phyloP scores from a whole-genome alignment of 768 basidiomycete species.

The Thelephora ganbajun region DNA sequence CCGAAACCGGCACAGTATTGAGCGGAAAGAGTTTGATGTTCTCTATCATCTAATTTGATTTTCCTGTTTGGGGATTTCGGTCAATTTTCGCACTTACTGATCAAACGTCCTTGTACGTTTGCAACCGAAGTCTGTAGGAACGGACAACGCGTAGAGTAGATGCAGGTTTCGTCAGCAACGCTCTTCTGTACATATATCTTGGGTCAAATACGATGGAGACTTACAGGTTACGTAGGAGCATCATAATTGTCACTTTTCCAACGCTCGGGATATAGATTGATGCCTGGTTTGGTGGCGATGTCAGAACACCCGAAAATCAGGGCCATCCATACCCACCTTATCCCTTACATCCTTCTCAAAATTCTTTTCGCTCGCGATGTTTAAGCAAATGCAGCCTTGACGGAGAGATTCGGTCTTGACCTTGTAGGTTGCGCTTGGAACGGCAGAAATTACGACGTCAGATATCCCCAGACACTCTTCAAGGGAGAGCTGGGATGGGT shows the following conservation, averaged over 20 bases:
- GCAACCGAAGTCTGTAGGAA: slow-evolving; percentile 1
- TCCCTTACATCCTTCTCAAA: slow-evolving; percentile 89
- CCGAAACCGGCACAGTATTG: too few species aligned
- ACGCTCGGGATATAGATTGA: slow-evolving; percentile 91
- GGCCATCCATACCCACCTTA: slow-evolving; percentile 38
- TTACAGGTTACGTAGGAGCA: slow-evolving; percentile 92
- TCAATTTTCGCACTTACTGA: too few species aligned
- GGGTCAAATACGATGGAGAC: slow-evolving; percentile 16
- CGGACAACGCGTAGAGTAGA: background rate
- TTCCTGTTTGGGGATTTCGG: too few species aligned
- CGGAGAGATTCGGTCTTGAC: slow-evolving; percentile 82
- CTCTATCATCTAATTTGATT: too few species aligned
- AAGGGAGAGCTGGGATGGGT: slow-evolving; percentile 51
- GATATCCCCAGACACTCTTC: slow-evolving; percentile 72
- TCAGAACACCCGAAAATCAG: background rate
- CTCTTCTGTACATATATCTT: too few species aligned
- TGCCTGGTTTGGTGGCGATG: slow-evolving; percentile 34
- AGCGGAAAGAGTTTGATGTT: too few species aligned
- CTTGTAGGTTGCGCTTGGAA: slow-evolving; percentile 77
- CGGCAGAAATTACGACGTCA: slow-evolving; percentile 91
- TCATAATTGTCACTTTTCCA: slow-evolving; percentile 95
- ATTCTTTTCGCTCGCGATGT: slow-evolving; percentile 92
- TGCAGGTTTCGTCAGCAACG: background rate
- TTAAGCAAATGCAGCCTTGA: slow-evolving; percentile 87
- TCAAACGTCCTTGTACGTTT: background rate